Percentiles rank a stretch among this genome's conserved stretches.
Conservation (phyloP, 352 stramenopile genomes). For the Phytophthora citrophthora region DNA sequence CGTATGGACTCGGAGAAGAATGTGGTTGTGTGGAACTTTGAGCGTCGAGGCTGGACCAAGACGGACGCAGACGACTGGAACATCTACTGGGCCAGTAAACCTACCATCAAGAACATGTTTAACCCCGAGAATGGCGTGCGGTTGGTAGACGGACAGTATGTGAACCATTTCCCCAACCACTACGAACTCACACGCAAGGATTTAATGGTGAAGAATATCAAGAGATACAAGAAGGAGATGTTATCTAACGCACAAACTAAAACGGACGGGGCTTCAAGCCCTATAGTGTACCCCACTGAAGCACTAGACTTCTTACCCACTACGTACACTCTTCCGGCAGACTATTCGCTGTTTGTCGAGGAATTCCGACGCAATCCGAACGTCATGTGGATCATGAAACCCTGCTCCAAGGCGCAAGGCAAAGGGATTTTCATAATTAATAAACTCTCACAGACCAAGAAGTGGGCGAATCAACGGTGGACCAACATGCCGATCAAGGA, state of each 20-base stretch:
- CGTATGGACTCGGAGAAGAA: conserved; percentile 79
- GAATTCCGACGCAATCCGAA: conserved; percentile 87
- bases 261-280: not conserved
- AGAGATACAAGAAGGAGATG: conserved; percentile 84
- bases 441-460: conserved; percentile 92
- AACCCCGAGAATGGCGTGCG: conserved; percentile 83
- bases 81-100: conserved; percentile 93
- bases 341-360: conserved; percentile 95
- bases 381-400: conserved; percentile 96
- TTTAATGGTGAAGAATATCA: conserved; percentile 95
- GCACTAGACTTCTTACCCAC: conserved; percentile 84
- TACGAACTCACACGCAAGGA: conserved; percentile 94
- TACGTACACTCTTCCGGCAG: conserved; percentile 93
- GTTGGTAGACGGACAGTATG: conserved; percentile 70
- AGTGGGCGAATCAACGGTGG: conserved; percentile 85
- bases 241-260: conserved; percentile 9
- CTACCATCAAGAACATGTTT: conserved; percentile 89
- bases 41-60: conserved; percentile 84
- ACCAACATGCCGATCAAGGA: conserved; percentile 81
- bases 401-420: conserved; percentile 88
- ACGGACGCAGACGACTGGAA: conserved; percentile 92
- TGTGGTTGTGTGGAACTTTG: conserved; percentile 85
- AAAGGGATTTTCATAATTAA: conserved; percentile 96
- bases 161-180: conserved; percentile 93
- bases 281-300: conserved; percentile 14